phyloP scores from a whole-genome alignment of 1,139 yeast species.

The Starmera stellimalicola region DNA sequence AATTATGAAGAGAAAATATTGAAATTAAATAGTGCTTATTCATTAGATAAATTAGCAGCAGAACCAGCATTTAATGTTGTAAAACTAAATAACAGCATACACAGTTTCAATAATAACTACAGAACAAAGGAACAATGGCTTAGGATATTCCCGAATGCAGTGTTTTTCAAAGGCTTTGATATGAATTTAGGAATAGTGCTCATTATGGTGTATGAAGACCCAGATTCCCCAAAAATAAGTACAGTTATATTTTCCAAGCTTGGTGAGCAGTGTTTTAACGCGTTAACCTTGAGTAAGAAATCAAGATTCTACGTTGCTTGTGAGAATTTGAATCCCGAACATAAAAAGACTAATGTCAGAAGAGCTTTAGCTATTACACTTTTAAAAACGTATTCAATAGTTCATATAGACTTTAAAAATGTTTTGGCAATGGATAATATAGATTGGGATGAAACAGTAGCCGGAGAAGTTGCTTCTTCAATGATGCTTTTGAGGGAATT shows the following conservation, averaged over 20 bases:
- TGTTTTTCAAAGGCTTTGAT: conserved; percentile 47
- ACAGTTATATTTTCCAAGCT: conserved; percentile 58
- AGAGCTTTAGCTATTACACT: conserved; percentile 69
- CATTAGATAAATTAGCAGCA: neutral
- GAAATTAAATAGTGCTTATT: neutral
- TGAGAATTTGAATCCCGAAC: conserved; percentile 47
- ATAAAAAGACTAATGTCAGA: conserved; percentile 51
- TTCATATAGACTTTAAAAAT: conserved; percentile 24
- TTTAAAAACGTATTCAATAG: conserved; percentile 55
- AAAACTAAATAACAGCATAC: conserved; percentile 13
- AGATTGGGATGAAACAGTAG: conserved; percentile 65
- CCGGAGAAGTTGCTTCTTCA: conserved; percentile 61
- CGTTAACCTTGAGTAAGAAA: conserved; percentile 47
- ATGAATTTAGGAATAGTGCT: conserved; percentile 40
- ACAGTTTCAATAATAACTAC: conserved; percentile 6
- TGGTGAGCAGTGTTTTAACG: conserved; percentile 56
- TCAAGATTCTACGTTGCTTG: conserved; percentile 78
- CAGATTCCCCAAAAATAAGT: conserved; percentile 37
- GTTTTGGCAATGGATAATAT: conserved; percentile 1
- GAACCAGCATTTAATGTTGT: conserved; percentile 15
- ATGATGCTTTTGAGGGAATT: conserved; percentile 43
- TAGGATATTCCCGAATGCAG: conserved; percentile 40
- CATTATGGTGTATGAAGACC: conserved; percentile 44
- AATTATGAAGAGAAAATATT: conserved; percentile 1
- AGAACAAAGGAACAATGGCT: conserved; percentile 19